phyloP scores from a whole-genome alignment of 2,329 filamentous ascomycete species.

The Pseudogymnoascus sp. region DNA sequence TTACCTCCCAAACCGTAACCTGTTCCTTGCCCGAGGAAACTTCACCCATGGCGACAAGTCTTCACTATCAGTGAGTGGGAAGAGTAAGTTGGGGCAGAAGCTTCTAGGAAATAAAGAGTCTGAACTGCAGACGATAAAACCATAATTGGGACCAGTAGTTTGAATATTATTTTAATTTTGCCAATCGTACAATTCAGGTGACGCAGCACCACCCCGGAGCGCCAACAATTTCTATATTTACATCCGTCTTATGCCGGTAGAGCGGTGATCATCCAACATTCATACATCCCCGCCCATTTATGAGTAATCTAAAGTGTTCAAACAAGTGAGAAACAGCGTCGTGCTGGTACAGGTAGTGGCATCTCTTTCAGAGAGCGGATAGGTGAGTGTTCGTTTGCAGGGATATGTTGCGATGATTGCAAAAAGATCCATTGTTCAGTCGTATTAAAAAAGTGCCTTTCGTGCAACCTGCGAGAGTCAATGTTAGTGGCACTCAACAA shows the following conservation, averaged over 20 bases:
- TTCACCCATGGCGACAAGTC: neutral
- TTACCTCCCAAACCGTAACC: neutral
- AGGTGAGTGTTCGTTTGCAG: slow-evolving; percentile 13
- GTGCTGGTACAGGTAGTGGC: slow-evolving; percentile 26
- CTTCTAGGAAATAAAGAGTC: neutral
- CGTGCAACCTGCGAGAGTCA: slow-evolving; percentile 37
- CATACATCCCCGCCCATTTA: slow-evolving; percentile 28
- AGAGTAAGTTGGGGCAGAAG: neutral
- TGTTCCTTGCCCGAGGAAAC: neutral
- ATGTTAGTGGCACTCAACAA: slow-evolving; percentile 17
- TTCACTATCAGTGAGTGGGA: neutral
- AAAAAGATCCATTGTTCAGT: slow-evolving; percentile 1
- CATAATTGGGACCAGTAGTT: neutral
- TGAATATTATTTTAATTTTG: slow-evolving; percentile 8
- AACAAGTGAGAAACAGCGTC: slow-evolving; percentile 21
- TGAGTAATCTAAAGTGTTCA: slow-evolving; percentile 26
- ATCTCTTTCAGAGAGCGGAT: slow-evolving; percentile 1
- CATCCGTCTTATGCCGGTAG: slow-evolving; percentile 23
- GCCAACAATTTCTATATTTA: slow-evolving; percentile 27
- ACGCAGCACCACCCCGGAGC: neutral
- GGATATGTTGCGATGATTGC: slow-evolving; percentile 9
- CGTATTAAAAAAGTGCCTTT: slow-evolving; percentile 41
- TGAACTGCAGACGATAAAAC: neutral
- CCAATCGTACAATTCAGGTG: slow-evolving; percentile 9
- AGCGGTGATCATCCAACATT: slow-evolving; percentile 32